Percentiles rank a stretch among this genome's conserved stretches.
phyloP scores from a whole-genome alignment of 306 rosid genomes.

The Lathyrus oleraceus region DNA sequence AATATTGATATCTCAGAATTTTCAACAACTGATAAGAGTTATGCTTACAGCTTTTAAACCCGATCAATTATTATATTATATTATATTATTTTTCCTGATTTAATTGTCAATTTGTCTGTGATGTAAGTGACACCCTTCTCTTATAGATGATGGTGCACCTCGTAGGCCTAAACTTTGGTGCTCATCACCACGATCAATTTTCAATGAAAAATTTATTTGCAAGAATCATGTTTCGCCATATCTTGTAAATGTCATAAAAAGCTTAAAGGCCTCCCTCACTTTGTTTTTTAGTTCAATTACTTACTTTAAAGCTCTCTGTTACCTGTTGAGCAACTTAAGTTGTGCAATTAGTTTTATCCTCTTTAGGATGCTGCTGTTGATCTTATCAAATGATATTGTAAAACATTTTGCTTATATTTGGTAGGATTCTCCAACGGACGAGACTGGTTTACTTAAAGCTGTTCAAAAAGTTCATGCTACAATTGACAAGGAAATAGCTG shows the following conservation, averaged over 20 bases:
- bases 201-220: neutral
- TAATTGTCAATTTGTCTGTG: too few species aligned
- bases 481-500: slow-evolving; percentile 80
- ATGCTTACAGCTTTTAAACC: too few species aligned
- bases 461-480: slow-evolving; percentile 76
- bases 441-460: slow-evolving; percentile 67
- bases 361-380: slow-evolving; percentile 20
- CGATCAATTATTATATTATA: too few species aligned
- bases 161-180: neutral
- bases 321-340: slow-evolving; percentile 23
- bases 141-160: neutral
- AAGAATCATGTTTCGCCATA: neutral
- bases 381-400: slow-evolving; percentile 21
- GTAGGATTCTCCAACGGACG: slow-evolving; percentile 77
- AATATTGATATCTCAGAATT: neutral
- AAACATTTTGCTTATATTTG: slow-evolving; percentile 1
- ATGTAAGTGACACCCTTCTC: too few species aligned
- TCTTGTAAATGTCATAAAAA: slow-evolving; percentile 2
- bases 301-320: slow-evolving; percentile 7
- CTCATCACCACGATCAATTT: neutral
- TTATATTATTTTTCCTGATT: too few species aligned
- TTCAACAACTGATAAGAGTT: too few species aligned
- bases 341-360: slow-evolving; percentile 11
- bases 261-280: neutral
- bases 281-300: neutral